Evolutionary conservation across 805 yeast species (phyloP).

Genomic region (Grigorovia yakushimaensis): DNA sequence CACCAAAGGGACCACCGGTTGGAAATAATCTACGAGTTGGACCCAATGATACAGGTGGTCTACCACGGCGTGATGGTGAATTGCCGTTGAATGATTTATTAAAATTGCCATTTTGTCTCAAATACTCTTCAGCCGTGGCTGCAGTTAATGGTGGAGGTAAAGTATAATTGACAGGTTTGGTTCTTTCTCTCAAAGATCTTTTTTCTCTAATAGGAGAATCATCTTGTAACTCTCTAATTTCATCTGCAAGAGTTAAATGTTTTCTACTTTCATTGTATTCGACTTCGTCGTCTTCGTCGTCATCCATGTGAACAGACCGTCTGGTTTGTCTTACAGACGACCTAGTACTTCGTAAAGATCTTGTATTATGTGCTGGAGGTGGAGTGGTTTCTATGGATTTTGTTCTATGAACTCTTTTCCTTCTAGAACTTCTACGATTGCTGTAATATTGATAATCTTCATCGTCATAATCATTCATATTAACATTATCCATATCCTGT

Average conservation of each 20-base stretch:
- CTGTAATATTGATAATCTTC: conserved; percentile 7
- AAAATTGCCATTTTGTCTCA: conserved; percentile 10
- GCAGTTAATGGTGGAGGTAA: conserved; percentile 69
- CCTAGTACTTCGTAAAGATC: conserved; percentile 1
- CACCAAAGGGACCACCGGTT: conserved; percentile 97
- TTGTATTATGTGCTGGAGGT: neutral
- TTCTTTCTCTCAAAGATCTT: conserved; percentile 49
- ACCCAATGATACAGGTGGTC: conserved; percentile 33
- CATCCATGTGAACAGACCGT: conserved; percentile 13
- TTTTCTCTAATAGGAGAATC: conserved; percentile 41
- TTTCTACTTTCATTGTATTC: conserved; percentile 4
- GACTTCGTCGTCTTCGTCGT: conserved; percentile 7
- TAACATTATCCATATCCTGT: conserved; percentile 18
- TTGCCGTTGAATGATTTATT: neutral
- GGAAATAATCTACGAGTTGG: conserved; percentile 70
- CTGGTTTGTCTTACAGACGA: neutral
- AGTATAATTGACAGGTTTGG: conserved; percentile 69
- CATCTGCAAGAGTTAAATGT: conserved; percentile 44
- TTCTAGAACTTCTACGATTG: conserved; percentile 9
- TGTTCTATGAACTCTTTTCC: conserved; percentile 1
- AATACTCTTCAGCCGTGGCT: conserved; percentile 28
- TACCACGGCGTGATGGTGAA: conserved; percentile 29
- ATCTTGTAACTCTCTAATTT: conserved; percentile 54
- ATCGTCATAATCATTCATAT: conserved; percentile 11
- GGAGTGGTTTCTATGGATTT: neutral